Percentiles rank a stretch among this genome's conserved stretches.
These are phyloP conservation scores for Phoenix dactylifera DNA, from an alignment of 176 grass and related monocot genomes.

Conservation along the genomic window DNA sequence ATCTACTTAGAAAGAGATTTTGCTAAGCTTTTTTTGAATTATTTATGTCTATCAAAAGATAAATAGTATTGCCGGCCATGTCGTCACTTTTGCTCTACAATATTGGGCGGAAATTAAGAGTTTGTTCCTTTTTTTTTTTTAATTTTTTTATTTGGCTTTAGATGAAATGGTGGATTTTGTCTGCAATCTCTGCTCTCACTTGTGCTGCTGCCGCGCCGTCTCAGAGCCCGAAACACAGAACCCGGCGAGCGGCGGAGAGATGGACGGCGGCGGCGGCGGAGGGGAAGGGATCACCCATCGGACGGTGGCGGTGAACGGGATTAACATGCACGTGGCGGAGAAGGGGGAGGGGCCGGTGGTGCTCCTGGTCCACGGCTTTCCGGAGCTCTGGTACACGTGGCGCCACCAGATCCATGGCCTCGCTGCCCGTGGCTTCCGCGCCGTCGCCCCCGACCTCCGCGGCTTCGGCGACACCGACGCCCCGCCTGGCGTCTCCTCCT, in stretches of 20 bases:
- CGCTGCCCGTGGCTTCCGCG: conserved; percentile 21
- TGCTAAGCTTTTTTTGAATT: too few relatives aligned
- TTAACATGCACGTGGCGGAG: conserved; percentile 41
- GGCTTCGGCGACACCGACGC: conserved; percentile 36
- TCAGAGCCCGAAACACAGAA: too few relatives aligned
- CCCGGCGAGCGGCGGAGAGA: neutral
- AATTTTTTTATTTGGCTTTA: too few relatives aligned
- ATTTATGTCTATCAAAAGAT: too few relatives aligned
- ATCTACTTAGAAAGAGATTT: too few relatives aligned
- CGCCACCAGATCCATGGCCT: conserved; percentile 36
- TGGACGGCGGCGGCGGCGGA: neutral
- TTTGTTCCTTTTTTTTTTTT: too few relatives aligned
- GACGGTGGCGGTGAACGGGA: conserved; percentile 26
- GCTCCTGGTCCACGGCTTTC: conserved; percentile 42
- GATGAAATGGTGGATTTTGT: too few relatives aligned
- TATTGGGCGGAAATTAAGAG: too few relatives aligned
- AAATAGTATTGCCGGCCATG: too few relatives aligned
- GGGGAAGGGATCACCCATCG: conserved; percentile 16
- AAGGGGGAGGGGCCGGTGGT: conserved; percentile 29
- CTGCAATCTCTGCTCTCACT: too few relatives aligned
- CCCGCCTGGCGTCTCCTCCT: conserved; percentile 4
- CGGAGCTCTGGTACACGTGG: conserved; percentile 49
- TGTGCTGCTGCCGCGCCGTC: too few relatives aligned
- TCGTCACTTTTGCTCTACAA: too few relatives aligned
- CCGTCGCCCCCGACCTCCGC: conserved; percentile 39